Percentiles rank a stretch among this genome's conserved stretches.
phyloP scores from a whole-genome alignment of 768 basidiomycete genomes.

The Strobilomyces confusus region DNA sequence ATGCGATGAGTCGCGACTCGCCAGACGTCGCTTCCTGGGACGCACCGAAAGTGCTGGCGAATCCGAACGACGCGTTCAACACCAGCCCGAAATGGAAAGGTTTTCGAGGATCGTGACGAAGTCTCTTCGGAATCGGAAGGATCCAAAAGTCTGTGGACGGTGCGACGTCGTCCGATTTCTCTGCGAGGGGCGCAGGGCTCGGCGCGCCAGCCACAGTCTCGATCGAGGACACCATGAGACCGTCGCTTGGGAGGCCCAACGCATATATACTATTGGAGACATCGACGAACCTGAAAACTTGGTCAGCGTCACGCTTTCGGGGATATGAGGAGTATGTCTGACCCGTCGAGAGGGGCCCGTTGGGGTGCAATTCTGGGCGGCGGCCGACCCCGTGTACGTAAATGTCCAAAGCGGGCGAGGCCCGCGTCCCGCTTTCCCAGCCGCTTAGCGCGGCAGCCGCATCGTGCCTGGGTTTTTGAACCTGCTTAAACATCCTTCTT shows the following conservation, averaged over 20 bases:
- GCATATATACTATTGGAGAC: slow-evolving; percentile 14
- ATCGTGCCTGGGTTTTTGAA: no score
- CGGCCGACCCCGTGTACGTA: no score
- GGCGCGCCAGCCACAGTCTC: not conserved
- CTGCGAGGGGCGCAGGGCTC: not conserved
- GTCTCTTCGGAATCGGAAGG: slow-evolving; percentile 55
- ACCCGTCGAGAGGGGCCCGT: no score
- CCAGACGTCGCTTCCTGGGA: not conserved
- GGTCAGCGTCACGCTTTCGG: not conserved
- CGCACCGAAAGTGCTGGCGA: slow-evolving; percentile 49
- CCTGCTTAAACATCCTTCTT: no score
- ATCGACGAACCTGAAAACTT: not conserved
- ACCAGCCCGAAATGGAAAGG: slow-evolving; percentile 50
- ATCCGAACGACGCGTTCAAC: slow-evolving; percentile 58
- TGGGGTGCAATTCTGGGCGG: no score
- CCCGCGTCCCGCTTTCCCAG: no score
- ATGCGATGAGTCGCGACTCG: not conserved
- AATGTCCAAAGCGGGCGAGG: no score
- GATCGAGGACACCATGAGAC: slow-evolving; percentile 16
- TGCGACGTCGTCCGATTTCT: not conserved
- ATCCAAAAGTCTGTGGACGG: slow-evolving; percentile 52
- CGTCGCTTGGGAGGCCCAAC: not conserved
- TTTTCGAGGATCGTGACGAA: slow-evolving; percentile 48
- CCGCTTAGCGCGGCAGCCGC: no score
- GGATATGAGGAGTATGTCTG: no score